Base-by-base conservation (phyloP, 441 rosid genomes). In the Mallotus repandus region DNA sequence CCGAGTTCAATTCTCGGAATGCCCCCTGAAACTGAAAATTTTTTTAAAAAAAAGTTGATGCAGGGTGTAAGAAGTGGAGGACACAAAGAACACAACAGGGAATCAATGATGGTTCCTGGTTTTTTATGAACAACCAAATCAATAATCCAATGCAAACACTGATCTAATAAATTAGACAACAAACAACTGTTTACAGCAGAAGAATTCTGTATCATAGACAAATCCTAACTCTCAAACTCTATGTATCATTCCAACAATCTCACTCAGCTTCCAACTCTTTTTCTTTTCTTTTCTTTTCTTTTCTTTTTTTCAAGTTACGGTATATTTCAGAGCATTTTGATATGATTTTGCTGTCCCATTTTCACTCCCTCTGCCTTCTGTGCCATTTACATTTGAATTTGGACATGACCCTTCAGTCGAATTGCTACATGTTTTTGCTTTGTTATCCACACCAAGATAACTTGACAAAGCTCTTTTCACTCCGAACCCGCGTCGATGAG, bases 401-500 rank as follows among this genome's bases (percentile, higher is more conserved):
- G 79, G 63, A 67, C 83, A 79, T 41, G 84, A 70, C 49, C 77
- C 82, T 16, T 86, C 93, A 9, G 76, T 67, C 3, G 84, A 62
- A 75, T 80, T 86, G 55, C 84, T 84, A 32, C 90, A 86, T 38
- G 81, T 76, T 84, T 84, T 92, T 65, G 84, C 63, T 76, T 84
- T 93, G 0, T 87, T 58, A 4, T 92, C 97, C 45, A 81, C 83
- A 46, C 90, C 87, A 48, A 91, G 92, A 79, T 89, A 90, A 68
- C 87, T 88, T 58, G 89, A 81, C 82, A 91, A 79, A 29, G 80
- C 94, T 69, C 86, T 91, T 79, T 78, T 91, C 64, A 91, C 94
- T 54, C 97, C 99, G 12, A 90, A 85, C 7, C 97, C 99, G 16
- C 89, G 86, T 3, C 90, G 91, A 9, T 70, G 81, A 74, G 71